phyloP scores from a whole-genome alignment of 2,329 filamentous ascomycete species.

The Calonectria fujianensis region DNA sequence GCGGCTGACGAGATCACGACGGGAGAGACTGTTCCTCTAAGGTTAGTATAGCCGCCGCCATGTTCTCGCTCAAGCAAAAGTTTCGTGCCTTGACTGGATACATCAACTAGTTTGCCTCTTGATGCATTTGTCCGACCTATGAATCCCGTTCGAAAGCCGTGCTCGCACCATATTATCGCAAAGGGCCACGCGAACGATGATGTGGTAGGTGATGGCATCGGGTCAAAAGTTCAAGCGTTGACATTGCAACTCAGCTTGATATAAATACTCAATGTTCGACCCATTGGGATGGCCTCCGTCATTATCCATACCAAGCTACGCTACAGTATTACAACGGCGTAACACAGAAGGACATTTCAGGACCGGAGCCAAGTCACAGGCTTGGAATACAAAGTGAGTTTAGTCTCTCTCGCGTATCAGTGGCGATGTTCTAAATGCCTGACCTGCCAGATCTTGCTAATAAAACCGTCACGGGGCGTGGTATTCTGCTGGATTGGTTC shows the following conservation, averaged over 20 bases:
- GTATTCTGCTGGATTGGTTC: constrained; percentile 20
- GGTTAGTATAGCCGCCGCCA: neutral
- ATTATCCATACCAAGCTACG: constrained; percentile 9
- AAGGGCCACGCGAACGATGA: constrained; percentile 17
- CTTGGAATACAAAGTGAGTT: constrained; percentile 19
- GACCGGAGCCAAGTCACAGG: neutral
- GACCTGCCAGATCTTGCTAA: neutral
- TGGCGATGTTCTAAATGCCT: neutral
- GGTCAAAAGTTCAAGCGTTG: neutral
- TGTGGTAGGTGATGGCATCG: neutral
- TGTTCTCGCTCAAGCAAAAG: neutral
- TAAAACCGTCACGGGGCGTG: constrained; percentile 22
- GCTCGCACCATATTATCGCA: constrained; percentile 7
- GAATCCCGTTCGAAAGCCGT: constrained; percentile 22
- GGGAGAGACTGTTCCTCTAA: neutral
- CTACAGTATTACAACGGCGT: constrained; percentile 24
- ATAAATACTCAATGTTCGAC: constrained; percentile 25
- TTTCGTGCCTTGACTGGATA: neutral
- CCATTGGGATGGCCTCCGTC: constrained; percentile 28
- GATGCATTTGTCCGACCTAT: constrained; percentile 16
- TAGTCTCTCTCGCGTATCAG: neutral
- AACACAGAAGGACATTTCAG: constrained; percentile 3
- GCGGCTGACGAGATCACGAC: neutral
- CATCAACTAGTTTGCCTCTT: neutral
- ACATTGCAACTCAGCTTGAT: neutral